phyloP scores from a whole-genome alignment of 805 yeast species.

The Diddensiella santjacobensis region DNA sequence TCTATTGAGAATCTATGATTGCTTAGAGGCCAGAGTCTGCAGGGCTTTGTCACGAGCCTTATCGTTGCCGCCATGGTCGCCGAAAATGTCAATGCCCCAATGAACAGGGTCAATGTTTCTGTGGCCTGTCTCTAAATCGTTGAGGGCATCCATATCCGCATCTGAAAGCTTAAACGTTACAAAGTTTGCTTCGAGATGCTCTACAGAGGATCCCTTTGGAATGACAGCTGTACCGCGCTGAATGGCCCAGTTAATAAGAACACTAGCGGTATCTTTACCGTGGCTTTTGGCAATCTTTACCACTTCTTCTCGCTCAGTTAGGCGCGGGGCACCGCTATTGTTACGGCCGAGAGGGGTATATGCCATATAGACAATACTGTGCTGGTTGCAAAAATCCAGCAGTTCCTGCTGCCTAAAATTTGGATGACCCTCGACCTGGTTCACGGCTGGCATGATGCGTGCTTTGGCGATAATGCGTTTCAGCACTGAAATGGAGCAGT shows the following conservation, averaged over 20 bases:
- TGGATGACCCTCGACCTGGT: slow-evolving; percentile 81
- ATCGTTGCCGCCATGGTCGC: neutral
- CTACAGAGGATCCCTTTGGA: slow-evolving; percentile 70
- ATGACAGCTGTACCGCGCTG: slow-evolving; percentile 69
- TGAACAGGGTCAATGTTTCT: slow-evolving; percentile 2
- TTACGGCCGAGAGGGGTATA: slow-evolving; percentile 67
- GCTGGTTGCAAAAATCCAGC: slow-evolving; percentile 54
- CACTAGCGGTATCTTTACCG: slow-evolving; percentile 55
- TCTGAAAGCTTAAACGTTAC: slow-evolving; percentile 16
- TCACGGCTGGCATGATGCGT: slow-evolving; percentile 60
- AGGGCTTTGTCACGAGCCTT: neutral
- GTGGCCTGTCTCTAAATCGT: slow-evolving; percentile 1
- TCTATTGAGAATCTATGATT: too few species aligned
- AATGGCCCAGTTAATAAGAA: slow-evolving; percentile 75
- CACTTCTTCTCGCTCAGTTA: slow-evolving; percentile 39
- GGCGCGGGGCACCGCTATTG: neutral
- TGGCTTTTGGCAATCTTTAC: slow-evolving; percentile 50
- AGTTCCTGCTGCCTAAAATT: slow-evolving; percentile 69
- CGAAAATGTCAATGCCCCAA: neutral
- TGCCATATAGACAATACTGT: slow-evolving; percentile 64
- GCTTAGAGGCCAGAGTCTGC: neutral
- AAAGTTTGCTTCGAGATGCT: slow-evolving; percentile 58
- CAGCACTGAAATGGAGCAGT: slow-evolving; percentile 53
- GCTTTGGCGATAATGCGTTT: slow-evolving; percentile 48
- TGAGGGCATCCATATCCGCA: neutral